A percentile compares a stretch with the other conserved stretches of the same genome.
These are phyloP conservation scores for Mimosa pudica DNA, from an alignment of 306 rosid species.

Conservation along the genomic window DNA sequence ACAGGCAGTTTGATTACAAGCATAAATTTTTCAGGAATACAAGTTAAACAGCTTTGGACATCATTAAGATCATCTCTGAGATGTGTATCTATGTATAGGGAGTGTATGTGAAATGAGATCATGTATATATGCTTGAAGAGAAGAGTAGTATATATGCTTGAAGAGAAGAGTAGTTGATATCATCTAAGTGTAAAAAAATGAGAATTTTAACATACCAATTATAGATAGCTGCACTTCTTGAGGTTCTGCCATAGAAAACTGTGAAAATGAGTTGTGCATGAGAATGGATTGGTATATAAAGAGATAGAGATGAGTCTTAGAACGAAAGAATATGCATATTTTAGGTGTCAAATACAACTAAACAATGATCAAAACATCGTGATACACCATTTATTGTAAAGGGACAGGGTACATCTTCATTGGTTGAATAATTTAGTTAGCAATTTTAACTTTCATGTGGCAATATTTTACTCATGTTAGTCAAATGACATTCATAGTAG, in stretches of 20 bases:
- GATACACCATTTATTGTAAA: background rate
- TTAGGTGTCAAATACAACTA: background rate
- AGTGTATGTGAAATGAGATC: background rate
- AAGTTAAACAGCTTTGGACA: background rate
- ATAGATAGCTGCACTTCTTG: background rate
- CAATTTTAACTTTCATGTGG: too few species aligned
- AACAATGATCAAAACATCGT: background rate
- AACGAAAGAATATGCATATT: background rate
- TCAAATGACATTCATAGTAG: too few species aligned
- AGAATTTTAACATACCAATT: background rate
- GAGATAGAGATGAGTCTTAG: background rate
- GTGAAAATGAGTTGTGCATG: background rate
- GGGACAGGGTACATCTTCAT: too few species aligned
- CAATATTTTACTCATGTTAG: too few species aligned
- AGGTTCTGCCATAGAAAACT: background rate
- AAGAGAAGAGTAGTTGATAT: background rate
- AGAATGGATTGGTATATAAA: background rate
- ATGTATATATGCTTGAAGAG: background rate
- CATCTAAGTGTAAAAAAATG: background rate
- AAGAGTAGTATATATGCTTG: background rate
- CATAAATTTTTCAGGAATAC: background rate
- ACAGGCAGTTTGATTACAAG: too few species aligned
- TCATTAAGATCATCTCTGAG: background rate
- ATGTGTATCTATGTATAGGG: background rate
- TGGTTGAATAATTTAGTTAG: too few species aligned